Evolutionary conservation across 768 basidiomycete species (phyloP).

Genomic region (Termitomyces sp.): DNA sequence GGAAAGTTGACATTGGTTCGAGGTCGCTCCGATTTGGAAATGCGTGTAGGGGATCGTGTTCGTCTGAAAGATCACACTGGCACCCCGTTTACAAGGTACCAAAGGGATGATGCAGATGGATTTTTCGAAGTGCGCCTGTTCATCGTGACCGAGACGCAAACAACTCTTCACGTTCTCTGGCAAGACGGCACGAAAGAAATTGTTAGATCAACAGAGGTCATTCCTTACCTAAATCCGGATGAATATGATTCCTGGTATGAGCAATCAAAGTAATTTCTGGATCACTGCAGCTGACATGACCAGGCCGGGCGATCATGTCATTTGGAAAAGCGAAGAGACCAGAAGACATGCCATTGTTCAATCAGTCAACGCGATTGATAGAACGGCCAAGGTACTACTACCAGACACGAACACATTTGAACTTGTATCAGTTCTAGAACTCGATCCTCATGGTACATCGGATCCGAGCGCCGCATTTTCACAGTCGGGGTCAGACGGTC

Average conservation of each 20-base stretch:
- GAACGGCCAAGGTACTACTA: slow-evolving; percentile 64
- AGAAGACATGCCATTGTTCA: slow-evolving; percentile 71
- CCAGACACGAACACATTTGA: slow-evolving; percentile 49
- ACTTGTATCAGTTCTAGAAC: slow-evolving; percentile 77
- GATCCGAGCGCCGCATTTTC: slow-evolving; percentile 40
- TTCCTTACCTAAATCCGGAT: slow-evolving; percentile 83
- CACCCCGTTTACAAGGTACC: slow-evolving; percentile 57
- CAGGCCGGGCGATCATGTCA: slow-evolving; percentile 89
- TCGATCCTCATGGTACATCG: slow-evolving; percentile 76
- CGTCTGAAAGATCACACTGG: slow-evolving; percentile 43
- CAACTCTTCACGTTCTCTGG: slow-evolving; percentile 75
- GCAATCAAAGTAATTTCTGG: background rate
- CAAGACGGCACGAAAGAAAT: slow-evolving; percentile 75
- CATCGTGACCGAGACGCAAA: slow-evolving; percentile 64
- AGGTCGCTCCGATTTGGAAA: slow-evolving; percentile 51
- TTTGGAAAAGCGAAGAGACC: slow-evolving; percentile 74
- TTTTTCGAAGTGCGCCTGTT: slow-evolving; percentile 50
- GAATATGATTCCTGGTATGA: slow-evolving; percentile 88
- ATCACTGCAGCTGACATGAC: slow-evolving; percentile 2
- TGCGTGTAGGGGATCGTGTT: slow-evolving; percentile 73
- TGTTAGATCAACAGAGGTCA: slow-evolving; percentile 54
- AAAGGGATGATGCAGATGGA: slow-evolving; percentile 36
- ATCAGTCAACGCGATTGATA: slow-evolving; percentile 62
- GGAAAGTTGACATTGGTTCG: slow-evolving; percentile 58
- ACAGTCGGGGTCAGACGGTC: slow-evolving; percentile 42